Conservation (phyloP, 805 yeast genomes). For the Wickerhamomyces canadensis region DNA sequence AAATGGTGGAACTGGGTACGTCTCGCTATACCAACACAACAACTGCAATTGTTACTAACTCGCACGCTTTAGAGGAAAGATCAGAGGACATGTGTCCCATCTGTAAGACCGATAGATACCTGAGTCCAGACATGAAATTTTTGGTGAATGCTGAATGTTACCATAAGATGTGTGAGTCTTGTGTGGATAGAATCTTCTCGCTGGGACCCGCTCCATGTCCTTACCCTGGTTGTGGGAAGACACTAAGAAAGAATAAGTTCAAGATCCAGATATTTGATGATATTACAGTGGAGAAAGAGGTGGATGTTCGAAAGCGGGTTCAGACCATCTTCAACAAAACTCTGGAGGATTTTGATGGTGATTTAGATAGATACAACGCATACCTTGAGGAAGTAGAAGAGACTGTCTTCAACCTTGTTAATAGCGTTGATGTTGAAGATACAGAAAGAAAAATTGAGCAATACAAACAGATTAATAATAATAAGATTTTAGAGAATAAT, state of each 20-base stretch:
- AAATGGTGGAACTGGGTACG: constrained; percentile 1
- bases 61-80: constrained; percentile 34
- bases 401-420: constrained; percentile 68
- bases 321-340: constrained; percentile 42
- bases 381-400: constrained; percentile 84
- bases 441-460: constrained; percentile 62
- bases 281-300: constrained; percentile 82
- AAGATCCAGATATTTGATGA: constrained; percentile 93
- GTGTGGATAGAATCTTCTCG: constrained; percentile 92
- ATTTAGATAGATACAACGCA: constrained; percentile 55
- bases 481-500: constrained; percentile 71
- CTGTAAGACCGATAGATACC: constrained; percentile 90
- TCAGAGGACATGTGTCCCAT: constrained; percentile 89
- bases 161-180: constrained; percentile 94
- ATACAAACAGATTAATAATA: constrained; percentile 69
- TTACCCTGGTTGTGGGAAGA: constrained; percentile 83
- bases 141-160: constrained; percentile 96
- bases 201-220: constrained; percentile 98
- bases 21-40: background rate
- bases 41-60: background rate
- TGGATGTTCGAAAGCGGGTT: constrained; percentile 81
- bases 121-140: constrained; percentile 89
- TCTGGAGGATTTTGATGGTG: constrained; percentile 8
- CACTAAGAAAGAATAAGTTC: constrained; percentile 80
- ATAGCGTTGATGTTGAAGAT: constrained; percentile 61